Evolutionary conservation across 129 eudicot genomes (phyloP).

Genomic region (Helichrysum umbraculigerum): DNA sequence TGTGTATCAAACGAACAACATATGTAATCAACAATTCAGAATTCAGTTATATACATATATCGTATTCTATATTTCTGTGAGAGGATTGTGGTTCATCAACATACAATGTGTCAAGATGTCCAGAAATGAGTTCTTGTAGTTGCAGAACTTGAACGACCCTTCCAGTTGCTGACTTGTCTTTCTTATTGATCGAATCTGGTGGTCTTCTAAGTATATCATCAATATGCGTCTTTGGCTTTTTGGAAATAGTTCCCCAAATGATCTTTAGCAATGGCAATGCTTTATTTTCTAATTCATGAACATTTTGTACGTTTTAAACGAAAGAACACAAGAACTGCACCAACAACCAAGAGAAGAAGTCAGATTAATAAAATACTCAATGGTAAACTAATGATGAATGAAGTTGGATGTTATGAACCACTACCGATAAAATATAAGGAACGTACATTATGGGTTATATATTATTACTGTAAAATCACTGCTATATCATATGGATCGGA

Average conservation of each 20-base stretch:
- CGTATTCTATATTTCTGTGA: too few relatives aligned
- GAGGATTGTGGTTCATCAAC: too few relatives aligned
- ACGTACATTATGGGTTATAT: too few relatives aligned
- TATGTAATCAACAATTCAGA: too few relatives aligned
- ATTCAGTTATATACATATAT: too few relatives aligned
- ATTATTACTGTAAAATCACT: too few relatives aligned
- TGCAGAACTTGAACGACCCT: not conserved
- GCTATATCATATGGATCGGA: too few relatives aligned
- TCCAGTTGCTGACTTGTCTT: not conserved
- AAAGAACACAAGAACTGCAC: not conserved
- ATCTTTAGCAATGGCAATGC: not conserved
- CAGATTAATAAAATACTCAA: not conserved
- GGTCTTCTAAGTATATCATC: not conserved
- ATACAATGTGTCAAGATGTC: not conserved
- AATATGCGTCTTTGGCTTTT: not conserved
- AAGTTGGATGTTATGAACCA: too few relatives aligned
- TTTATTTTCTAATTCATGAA: not conserved
- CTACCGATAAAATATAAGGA: too few relatives aligned
- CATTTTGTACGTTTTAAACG: not conserved
- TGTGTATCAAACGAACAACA: too few relatives aligned
- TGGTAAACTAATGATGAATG: too few relatives aligned
- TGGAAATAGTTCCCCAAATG: not conserved
- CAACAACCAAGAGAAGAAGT: not conserved
- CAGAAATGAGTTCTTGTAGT: slow-evolving; percentile 2
- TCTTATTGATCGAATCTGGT: not conserved